A percentile compares a stretch with the other conserved stretches of the same genome.
Evolutionary conservation across 2,329 filamentous ascomycete species (phyloP).

Genomic region (Cytospora mali): DNA sequence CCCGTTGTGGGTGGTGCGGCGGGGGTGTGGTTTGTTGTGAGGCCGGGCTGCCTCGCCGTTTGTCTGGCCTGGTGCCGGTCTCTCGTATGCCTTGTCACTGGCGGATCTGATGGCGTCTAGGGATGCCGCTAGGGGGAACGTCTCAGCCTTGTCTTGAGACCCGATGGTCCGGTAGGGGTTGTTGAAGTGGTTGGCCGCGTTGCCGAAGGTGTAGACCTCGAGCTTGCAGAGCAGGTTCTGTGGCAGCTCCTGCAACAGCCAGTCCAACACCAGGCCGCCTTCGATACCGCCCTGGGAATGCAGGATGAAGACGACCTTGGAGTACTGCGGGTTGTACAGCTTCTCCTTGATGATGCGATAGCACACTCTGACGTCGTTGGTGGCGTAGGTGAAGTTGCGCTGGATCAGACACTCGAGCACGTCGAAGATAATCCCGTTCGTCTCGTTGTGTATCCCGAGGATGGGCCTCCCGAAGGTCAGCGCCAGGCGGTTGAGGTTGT

Average conservation of each 20-base stretch:
- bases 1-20: background rate
- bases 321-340: conserved; percentile 62
- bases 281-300: conserved; percentile 81
- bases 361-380: conserved; percentile 65
- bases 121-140: conserved; percentile 38
- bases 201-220: conserved; percentile 79
- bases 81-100: background rate
- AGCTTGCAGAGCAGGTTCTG: conserved; percentile 67
- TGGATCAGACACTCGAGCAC: conserved; percentile 77
- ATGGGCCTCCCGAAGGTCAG: conserved; percentile 72
- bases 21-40: background rate
- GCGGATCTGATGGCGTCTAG: conserved; percentile 37
- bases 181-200: conserved; percentile 80
- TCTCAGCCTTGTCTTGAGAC: conserved; percentile 46
- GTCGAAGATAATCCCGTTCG: conserved; percentile 74
- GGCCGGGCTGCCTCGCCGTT: background rate
- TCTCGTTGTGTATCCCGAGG: conserved; percentile 75
- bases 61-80: background rate
- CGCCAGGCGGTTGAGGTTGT: conserved; percentile 71
- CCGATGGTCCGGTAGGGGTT: conserved; percentile 63
- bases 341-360: conserved; percentile 64
- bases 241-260: conserved; percentile 72
- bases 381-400: conserved; percentile 73
- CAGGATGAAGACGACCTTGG: conserved; percentile 72
- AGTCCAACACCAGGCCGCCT: conserved; percentile 72